Percentiles rank a stretch among this genome's conserved stretches.
Evolutionary conservation across 129 eudicot genomes (phyloP).

Genomic region (Daucus carota): DNA sequence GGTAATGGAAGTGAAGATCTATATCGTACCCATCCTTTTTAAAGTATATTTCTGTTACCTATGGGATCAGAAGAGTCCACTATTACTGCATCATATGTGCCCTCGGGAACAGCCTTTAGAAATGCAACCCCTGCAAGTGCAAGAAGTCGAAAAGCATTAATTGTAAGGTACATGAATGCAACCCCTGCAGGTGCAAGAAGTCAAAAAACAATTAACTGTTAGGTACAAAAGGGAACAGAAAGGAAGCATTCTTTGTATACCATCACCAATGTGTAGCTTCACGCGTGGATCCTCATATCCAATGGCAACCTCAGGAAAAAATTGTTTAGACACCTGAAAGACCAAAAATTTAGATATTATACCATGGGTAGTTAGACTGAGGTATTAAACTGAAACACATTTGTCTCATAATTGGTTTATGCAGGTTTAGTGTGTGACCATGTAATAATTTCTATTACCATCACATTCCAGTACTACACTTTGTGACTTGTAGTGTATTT

Average conservation of each 20-base stretch:
- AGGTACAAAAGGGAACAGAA: background rate
- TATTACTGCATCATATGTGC: slow-evolving; percentile 87
- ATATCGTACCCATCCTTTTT: background rate
- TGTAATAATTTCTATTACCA: background rate
- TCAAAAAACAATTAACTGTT: background rate
- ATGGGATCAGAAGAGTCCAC: slow-evolving; percentile 95
- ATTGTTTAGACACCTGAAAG: slow-evolving; percentile 81
- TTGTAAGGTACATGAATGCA: slow-evolving; percentile 33
- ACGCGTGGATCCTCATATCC: slow-evolving; percentile 93
- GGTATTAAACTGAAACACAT: background rate
- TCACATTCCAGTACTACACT: background rate
- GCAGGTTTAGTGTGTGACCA: background rate
- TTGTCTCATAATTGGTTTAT: background rate
- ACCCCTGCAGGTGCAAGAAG: slow-evolving; percentile 43
- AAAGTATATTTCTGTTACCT: slow-evolving; percentile 28
- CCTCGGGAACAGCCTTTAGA: slow-evolving; percentile 61
- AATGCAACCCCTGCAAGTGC: slow-evolving; percentile 68
- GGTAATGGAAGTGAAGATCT: background rate
- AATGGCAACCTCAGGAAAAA: slow-evolving; percentile 74
- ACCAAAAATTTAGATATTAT: background rate
- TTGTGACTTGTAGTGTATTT: background rate
- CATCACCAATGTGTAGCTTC: slow-evolving; percentile 76
- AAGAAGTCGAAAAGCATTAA: background rate
- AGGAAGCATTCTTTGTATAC: slow-evolving; percentile 24
- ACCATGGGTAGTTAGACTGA: background rate